These are phyloP conservation scores for Syzygium aqueum DNA, from an alignment of 345 rosid genomes.

Conservation along the genomic window DNA sequence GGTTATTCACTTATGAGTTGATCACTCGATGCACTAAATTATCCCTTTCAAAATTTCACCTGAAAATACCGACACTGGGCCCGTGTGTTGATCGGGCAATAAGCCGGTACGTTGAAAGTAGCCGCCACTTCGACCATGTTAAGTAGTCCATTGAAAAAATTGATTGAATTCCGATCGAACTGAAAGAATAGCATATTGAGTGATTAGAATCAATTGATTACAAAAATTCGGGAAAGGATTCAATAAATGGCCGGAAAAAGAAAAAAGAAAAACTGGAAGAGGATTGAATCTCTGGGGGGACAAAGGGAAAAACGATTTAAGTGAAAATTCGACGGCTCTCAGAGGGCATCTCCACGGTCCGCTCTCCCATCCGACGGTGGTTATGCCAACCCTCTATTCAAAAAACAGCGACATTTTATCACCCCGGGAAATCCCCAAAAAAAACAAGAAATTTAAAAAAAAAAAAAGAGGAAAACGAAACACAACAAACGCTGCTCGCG, in stretches of 20 bases:
- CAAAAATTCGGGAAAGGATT: neutral
- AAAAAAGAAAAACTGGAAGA: neutral
- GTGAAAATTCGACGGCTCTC: neutral
- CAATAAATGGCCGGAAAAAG: neutral
- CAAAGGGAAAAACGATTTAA: neutral
- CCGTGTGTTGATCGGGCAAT: neutral
- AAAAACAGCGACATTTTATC: neutral
- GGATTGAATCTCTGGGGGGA: neutral
- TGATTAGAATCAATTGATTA: no score
- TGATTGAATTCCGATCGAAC: no score
- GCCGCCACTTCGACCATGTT: neutral
- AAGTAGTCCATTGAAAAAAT: neutral
- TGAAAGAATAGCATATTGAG: no score
- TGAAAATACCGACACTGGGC: neutral
- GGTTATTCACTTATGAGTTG: neutral
- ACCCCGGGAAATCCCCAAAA: neutral
- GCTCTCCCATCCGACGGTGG: neutral
- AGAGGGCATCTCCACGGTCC: neutral
- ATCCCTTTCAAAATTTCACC: neutral
- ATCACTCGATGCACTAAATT: neutral
- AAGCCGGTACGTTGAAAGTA: neutral
- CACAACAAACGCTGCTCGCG: neutral
- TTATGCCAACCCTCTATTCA: neutral
- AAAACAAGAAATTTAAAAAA: rapidly evolving
- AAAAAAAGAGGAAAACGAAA: neutral